phyloP scores from a whole-genome alignment of 1,284 basidiomycete species.

The Exobasidium cylindrosporum region DNA sequence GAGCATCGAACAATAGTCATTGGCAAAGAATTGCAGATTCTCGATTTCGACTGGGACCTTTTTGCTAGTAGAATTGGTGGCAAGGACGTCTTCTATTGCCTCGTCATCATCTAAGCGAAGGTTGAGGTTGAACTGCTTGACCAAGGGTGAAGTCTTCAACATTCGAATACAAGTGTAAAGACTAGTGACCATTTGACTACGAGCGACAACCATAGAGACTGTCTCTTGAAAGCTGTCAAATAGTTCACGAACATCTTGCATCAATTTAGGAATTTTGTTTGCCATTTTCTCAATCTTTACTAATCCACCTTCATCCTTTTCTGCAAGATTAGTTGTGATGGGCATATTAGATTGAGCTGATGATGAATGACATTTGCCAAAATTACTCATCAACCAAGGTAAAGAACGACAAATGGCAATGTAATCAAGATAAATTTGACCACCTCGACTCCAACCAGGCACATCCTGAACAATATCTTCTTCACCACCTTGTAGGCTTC shows the following conservation, averaged over 20 bases:
- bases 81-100: background rate
- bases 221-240: background rate
- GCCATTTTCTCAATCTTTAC: slow-evolving; percentile 5
- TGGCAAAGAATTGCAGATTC: slow-evolving; percentile 7
- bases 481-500: slow-evolving; percentile 1
- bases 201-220: background rate
- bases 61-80: background rate
- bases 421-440: slow-evolving; percentile 13
- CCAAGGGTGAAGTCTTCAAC: background rate
- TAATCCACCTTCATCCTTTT: background rate
- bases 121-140: background rate
- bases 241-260: slow-evolving; percentile 1
- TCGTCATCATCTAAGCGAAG: background rate
- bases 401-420: slow-evolving; percentile 9
- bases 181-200: slow-evolving; percentile 1
- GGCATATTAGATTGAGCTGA: background rate
- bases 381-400: background rate
- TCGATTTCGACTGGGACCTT: slow-evolving; percentile 6
- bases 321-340: background rate
- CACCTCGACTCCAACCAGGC: slow-evolving; percentile 15
- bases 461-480: slow-evolving; percentile 6
- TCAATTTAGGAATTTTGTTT: background rate
- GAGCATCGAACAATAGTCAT: slow-evolving; percentile 2
- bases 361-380: background rate
- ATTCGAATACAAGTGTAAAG: slow-evolving; percentile 4